Evolutionary conservation across 352 stramenopile genomes (phyloP), one percentile per base, ranked within the genome.

Genomic region (Globisporangium parvum): DNA sequence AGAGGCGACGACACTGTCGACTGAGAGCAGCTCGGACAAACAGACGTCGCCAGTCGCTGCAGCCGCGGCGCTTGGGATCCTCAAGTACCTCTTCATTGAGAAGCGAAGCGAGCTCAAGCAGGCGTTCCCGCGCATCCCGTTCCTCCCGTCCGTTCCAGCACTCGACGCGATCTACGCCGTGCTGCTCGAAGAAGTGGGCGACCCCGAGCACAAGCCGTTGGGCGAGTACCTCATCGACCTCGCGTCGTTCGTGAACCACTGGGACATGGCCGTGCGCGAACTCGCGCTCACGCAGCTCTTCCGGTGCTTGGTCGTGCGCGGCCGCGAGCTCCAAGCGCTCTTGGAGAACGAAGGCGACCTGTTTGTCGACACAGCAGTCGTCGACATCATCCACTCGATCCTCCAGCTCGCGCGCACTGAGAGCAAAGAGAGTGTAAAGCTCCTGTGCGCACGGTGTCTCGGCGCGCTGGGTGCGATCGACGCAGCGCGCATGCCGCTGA

Each of bases 381-480:
- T 79, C 18, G 70, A 73, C 12, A 69, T 88, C 26, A 65, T 93
- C 15, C 69, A 80, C 45, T 80, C 79, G n/a, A 64, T 95, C 40
- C 50, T 95, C 14, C 60, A 80, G 52, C 67, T 95, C 45, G 79
- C 78, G 12, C 71, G 71, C 12, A 82, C 70, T 1, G 85, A 95
- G 53, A 86, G 64, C 3, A 59, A 76, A 20, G 80, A 87, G 52
- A 63, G 41, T 10, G 83, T 89, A 46, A 90, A 92, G 44, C 39
- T 91, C 14, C 57, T 91, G 9, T 89, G 82, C 33, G 76, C 83
- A 31, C 74, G 85, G 12, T 91, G 80, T 35, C 64, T 95, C 23
- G 85, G 85, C 2, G 81, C 83, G 0, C 62, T 95, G 17, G 83
- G 85, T 9, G 85, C 85, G 26, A 86, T 95, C 51, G 85, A 95